Conservation (phyloP, 169 alveolate species). For the Plasmodium yoelii region DNA sequence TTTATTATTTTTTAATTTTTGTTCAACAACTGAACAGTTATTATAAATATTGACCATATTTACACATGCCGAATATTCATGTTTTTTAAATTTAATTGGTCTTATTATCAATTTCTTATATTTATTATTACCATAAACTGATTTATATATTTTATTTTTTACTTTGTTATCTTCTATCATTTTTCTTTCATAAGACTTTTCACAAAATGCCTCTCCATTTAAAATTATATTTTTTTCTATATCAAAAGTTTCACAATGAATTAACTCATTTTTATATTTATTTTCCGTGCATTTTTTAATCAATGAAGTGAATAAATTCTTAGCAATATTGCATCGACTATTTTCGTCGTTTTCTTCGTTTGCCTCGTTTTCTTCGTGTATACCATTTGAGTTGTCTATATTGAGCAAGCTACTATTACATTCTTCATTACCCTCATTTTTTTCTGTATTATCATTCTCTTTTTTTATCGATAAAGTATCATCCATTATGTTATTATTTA, state of each 20-base stretch:
- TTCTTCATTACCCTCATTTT: neutral
- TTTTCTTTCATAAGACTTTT: conserved; percentile 46
- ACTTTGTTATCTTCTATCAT: conserved; percentile 5
- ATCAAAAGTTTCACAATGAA: conserved; percentile 52
- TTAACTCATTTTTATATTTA: neutral
- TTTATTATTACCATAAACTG: conserved; percentile 11
- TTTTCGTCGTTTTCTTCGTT: neutral
- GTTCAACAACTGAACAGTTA: conserved; percentile 38
- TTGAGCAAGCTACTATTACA: neutral
- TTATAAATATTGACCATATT: conserved; percentile 58
- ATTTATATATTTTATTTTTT: neutral
- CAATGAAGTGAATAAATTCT: conserved; percentile 12
- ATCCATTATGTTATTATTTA: neutral
- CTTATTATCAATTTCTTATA: conserved; percentile 25
- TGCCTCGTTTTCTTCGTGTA: neutral
- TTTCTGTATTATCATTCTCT: neutral
- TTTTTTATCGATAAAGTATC: neutral
- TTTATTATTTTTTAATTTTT: neutral
- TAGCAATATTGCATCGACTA: conserved; percentile 3
- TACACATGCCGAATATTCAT: conserved; percentile 19
- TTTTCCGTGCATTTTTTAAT: conserved; percentile 12
- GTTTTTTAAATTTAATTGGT: conserved; percentile 38
- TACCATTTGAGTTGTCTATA: neutral
- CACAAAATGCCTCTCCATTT: conserved; percentile 42
- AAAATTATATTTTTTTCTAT: conserved; percentile 33